Base-by-base conservation (phyloP, 768 basidiomycete species). In the Gloeophyllum trabeum region DNA sequence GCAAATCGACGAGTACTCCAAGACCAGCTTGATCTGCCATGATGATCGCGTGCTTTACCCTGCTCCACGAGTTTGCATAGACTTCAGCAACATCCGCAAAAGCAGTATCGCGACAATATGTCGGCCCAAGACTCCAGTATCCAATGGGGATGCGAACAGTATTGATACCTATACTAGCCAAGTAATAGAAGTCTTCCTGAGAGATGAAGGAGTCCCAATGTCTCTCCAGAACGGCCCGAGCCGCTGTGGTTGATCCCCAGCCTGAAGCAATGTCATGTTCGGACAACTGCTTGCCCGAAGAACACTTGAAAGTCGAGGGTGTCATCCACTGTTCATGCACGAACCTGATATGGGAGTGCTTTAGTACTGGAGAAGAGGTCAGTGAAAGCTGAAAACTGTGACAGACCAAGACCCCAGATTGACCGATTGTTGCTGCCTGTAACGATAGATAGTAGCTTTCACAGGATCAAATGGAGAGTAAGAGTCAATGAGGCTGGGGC, bases 201-300 rank as follows among this genome's bases (percentile, higher is more conserved):
- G 60, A 68, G 46, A 89, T 72, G 70, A 79, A 88, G 1, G 61
- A 69, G 55, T 85, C 79, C 82, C 84, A 88, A 58, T 88, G 86
- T 6, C 61, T 55, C 54, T 87, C 79, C 20, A 88, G 55, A 2
- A 72, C 58, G 2, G 68, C 60, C 6, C 67, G 69, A 35, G 78
- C 72, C 46, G 52, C 53, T 2, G 57, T 50, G 5, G 50, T 40
- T 18, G 65, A 66, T 14, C 65, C 67, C 74, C 75, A 83, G 2
- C 81, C 81, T 14, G 60, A 66, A 4, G 82, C 80, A 30, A 86
- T 71, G 53, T 84, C 81, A 25, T 78, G 54, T 53, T 85, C 83
- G 2, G 80, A 69, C 2, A 60, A 51, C 50, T 65, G 62, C 12
- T 62, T 49, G 3, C 68, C 79, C 18, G 63, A 53, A 3, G 81